Evolutionary conservation across 139 green algal species (phyloP).

Genomic region (Ettlia oleoabundans): DNA sequence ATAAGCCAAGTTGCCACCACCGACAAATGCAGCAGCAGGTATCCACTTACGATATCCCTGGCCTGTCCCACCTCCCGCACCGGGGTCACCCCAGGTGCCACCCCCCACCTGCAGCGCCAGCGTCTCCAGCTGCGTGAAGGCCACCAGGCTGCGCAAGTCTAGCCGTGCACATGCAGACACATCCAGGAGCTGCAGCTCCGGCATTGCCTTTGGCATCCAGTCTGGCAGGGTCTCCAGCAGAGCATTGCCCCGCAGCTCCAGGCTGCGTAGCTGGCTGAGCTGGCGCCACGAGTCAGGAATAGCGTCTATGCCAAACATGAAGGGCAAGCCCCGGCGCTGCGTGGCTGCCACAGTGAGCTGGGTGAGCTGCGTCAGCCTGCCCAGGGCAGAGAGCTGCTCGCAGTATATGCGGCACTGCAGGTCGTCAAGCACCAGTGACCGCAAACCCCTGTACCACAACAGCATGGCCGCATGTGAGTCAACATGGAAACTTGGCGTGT

Average conservation of each 20-base stretch:
- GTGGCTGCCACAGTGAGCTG: slow-evolving; percentile 35
- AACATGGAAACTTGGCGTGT: background rate
- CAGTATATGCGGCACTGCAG: slow-evolving; percentile 53
- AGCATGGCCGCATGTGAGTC: background rate
- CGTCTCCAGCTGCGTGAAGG: slow-evolving; percentile 49
- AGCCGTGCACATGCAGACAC: slow-evolving; percentile 46
- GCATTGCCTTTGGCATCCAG: slow-evolving; percentile 26
- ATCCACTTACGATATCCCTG: background rate
- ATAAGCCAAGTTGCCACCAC: no score
- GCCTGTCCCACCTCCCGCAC: background rate
- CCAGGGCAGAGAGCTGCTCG: slow-evolving; percentile 45
- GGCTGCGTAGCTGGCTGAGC: slow-evolving; percentile 13
- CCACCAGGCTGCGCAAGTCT: slow-evolving; percentile 35
- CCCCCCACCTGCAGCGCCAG: slow-evolving; percentile 56
- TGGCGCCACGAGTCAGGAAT: slow-evolving; percentile 50
- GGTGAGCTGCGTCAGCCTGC: slow-evolving; percentile 29
- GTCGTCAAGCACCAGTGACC: slow-evolving; percentile 54
- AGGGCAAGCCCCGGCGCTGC: slow-evolving; percentile 43
- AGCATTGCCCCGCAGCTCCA: slow-evolving; percentile 24
- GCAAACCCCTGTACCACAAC: slow-evolving; percentile 26
- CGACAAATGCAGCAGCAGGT: no score
- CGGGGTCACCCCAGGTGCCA: background rate
- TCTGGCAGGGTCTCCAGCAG: slow-evolving; percentile 29
- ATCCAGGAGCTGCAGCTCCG: slow-evolving; percentile 27
- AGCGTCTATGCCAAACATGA: slow-evolving; percentile 52